Percentiles rank a stretch among this genome's conserved stretches.
Conservation (phyloP, 768 basidiomycete genomes). For the Auriscalpium vulgare region DNA sequence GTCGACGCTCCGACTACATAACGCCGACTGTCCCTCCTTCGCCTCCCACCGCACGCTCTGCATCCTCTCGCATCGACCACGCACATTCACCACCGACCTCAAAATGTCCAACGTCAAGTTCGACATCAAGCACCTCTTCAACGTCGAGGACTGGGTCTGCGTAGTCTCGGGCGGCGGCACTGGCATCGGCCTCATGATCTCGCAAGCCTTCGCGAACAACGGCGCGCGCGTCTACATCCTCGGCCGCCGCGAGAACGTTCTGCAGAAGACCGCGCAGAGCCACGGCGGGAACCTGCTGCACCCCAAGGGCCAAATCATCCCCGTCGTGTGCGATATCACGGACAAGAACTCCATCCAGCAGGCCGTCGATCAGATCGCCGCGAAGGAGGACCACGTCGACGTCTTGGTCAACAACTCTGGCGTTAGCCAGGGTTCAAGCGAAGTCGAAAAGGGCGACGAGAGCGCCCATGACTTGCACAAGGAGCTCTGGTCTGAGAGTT, state of each 20-base stretch:
- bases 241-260: slow-evolving; percentile 26
- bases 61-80: neutral
- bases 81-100: neutral
- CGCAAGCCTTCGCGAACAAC: slow-evolving; percentile 33
- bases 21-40: too few species aligned
- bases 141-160: slow-evolving; percentile 22
- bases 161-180: slow-evolving; percentile 25
- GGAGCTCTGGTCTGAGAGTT: slow-evolving; percentile 23
- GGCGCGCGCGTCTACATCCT: slow-evolving; percentile 36
- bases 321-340: slow-evolving; percentile 21
- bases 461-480: slow-evolving; percentile 20
- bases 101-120: slow-evolving; percentile 14
- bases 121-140: slow-evolving; percentile 17
- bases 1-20: too few species aligned
- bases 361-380: slow-evolving; percentile 17
- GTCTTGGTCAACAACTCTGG: slow-evolving; percentile 30
- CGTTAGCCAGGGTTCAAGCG: slow-evolving; percentile 16
- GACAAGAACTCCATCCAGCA: slow-evolving; percentile 22
- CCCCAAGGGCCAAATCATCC: slow-evolving; percentile 23
- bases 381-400: slow-evolving; percentile 23
- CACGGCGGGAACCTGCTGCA: slow-evolving; percentile 21
- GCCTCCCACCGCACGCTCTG: neutral
- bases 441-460: slow-evolving; percentile 22
- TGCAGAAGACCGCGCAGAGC: slow-evolving; percentile 21
- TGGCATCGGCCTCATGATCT: slow-evolving; percentile 38